These are phyloP conservation scores for Phytopythium oedochilum DNA, from an alignment of 352 stramenopile genomes.

Conservation along the genomic window DNA sequence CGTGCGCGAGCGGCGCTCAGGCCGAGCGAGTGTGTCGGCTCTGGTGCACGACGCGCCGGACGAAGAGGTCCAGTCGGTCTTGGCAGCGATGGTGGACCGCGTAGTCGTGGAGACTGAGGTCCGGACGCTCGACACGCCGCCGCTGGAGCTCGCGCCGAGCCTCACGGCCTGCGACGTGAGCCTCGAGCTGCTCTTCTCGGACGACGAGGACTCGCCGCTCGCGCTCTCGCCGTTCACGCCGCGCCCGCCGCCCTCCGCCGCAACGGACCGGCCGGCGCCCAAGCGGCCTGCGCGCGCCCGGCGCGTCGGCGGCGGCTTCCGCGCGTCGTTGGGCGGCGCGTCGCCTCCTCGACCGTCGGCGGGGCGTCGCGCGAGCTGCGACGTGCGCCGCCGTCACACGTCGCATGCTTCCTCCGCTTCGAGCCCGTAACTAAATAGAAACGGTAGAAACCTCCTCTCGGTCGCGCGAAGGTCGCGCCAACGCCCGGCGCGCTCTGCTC, in stretches of 20 bases:
- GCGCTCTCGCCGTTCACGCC: neutral
- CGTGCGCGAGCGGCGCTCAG: constrained; percentile 7
- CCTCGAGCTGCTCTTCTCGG: constrained; percentile 56
- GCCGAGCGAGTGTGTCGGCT: neutral
- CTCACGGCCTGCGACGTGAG: constrained; percentile 31
- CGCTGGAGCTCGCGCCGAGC: neutral
- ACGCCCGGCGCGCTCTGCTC: constrained; percentile 38
- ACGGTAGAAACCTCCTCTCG: neutral
- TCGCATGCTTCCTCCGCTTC: constrained; percentile 11
- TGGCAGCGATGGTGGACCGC: neutral
- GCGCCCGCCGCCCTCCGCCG: neutral
- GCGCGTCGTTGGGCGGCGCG: constrained; percentile 18
- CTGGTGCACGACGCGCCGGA: constrained; percentile 12
- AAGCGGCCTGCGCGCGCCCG: constrained; percentile 27
- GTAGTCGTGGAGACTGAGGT: constrained; percentile 8
- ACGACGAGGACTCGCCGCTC: constrained; percentile 17
- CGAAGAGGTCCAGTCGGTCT: neutral
- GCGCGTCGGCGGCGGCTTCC: constrained; percentile 57
- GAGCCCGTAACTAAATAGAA: too few relatives aligned
- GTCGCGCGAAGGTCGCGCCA: constrained; percentile 30
- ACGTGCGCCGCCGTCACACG: constrained; percentile 9
- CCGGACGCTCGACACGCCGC: neutral
- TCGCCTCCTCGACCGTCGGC: neutral
- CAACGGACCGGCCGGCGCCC: constrained; percentile 1
- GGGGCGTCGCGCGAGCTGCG: too few relatives aligned